Base-by-base conservation (phyloP, 1,284 basidiomycete species). In the Erythrobasidium hasegawianum region DNA sequence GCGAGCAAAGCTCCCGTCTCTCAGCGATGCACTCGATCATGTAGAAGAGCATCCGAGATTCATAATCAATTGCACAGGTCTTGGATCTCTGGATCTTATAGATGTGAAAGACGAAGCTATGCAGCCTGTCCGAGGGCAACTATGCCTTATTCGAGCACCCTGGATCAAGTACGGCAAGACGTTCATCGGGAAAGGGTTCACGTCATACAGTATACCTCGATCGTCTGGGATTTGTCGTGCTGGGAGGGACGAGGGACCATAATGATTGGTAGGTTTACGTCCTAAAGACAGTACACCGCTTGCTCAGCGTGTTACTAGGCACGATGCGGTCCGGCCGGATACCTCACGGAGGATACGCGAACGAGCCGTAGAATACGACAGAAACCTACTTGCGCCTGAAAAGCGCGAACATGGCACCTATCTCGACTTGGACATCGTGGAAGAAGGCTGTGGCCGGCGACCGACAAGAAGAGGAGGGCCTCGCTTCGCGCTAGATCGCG, bases 141-240 rank as follows among this genome's bases (percentile, higher is more conserved):
- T 82, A 1, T 80, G 82, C 13, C 70, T 82, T 10, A 70, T 84
- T 7, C 73, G 77, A 11, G 83, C 83, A 7, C 82, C 82, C 0
- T 82, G 81, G 82, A 74, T 90, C 55, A 81, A 77, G 52, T 82
- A 82, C 68, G 87, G 87, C 16, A 79, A 81, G 67, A 84, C 85
- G 0, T 74, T 83, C 16, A 81, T 81, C 58, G 79, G 75, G 4
- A 70, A 68, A 41, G 78, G 83, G 7, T 77, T 79, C 0, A 83
- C 82, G 78, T 83, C 84, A 41, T 90, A 89, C 76, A 80, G 87
- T 67, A 87, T 90, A 71, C 88, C 88, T 22, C 57, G 74, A 16
- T 61, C 62, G 33, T 67, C 57, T 7, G 74, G 74, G 10, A 29
- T 86, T n/a, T 81, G 83, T 88, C 7, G 79, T 88, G 29, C 77